Conservation (phyloP, 768 basidiomycete genomes). For the Boletus rex-veris region DNA sequence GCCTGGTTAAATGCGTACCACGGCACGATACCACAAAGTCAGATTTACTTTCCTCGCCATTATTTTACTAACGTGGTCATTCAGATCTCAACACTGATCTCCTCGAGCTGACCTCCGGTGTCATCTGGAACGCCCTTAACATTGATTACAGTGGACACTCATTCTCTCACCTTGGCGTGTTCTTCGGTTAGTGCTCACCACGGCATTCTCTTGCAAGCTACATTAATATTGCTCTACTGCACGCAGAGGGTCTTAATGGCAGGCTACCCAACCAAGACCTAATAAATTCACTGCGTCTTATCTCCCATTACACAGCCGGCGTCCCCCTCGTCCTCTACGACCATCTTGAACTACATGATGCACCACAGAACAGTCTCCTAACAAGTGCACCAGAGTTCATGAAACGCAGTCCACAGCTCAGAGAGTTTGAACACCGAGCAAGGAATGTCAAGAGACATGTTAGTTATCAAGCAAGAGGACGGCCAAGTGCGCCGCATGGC, state of each 20-base stretch:
- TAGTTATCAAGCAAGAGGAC: slow-evolving; percentile 72
- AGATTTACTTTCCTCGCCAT: slow-evolving; percentile 6
- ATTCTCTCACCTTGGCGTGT: slow-evolving; percentile 93
- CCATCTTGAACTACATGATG: slow-evolving; percentile 52
- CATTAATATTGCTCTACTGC: not conserved
- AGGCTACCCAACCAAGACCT: slow-evolving; percentile 95
- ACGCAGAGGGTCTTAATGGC: slow-evolving; percentile 88
- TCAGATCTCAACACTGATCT: slow-evolving; percentile 65
- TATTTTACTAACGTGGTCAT: not conserved
- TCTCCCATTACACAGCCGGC: slow-evolving; percentile 68
- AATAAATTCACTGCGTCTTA: slow-evolving; percentile 73
- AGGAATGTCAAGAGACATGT: slow-evolving; percentile 70
- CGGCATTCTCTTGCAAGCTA: not conserved
- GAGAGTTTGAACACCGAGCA: slow-evolving; percentile 54
- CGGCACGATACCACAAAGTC: slow-evolving; percentile 62
- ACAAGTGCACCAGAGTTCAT: slow-evolving; percentile 47
- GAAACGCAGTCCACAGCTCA: slow-evolving; percentile 41
- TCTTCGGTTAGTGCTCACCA: slow-evolving; percentile 64
- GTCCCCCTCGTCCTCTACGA: slow-evolving; percentile 83
- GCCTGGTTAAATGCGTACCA: slow-evolving; percentile 90
- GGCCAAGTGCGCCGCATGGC: slow-evolving; percentile 85
- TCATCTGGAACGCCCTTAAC: slow-evolving; percentile 93
- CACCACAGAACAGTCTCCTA: slow-evolving; percentile 32
- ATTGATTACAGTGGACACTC: slow-evolving; percentile 97
- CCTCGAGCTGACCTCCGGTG: slow-evolving; percentile 68